Evolutionary conservation across 768 basidiomycete species (phyloP), one percentile per base, ranked within the genome.

Genomic region (Tulasnella sp.): DNA sequence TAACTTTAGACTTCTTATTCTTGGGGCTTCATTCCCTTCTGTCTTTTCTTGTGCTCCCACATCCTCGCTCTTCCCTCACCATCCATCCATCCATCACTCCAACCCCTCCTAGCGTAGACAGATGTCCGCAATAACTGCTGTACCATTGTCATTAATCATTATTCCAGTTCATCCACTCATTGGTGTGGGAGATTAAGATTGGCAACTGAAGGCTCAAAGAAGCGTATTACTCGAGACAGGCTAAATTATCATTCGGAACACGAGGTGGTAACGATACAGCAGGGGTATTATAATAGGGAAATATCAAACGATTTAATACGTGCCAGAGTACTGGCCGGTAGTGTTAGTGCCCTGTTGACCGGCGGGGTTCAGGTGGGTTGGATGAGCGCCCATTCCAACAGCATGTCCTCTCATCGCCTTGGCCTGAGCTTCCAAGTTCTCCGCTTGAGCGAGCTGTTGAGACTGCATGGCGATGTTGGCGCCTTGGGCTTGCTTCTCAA

Each of bases 401-500:
- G 73, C 73, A 9, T 38, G 31, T 15, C 73, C 73, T 22, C 73
- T 34, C 31, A 38, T 38, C 36, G 42, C 25, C 34, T 22, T 49
- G 12, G 73, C 73, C 36, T 74, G 52, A 6, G 73, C 73, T 40
- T 76, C 75, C 22, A 76, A 54, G 14, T 42, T 29, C 45, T 76
- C 67, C 38, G 75, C 75, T 19, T 68, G 22, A n/a, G 31, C 34
- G 15, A 76, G 3, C 39, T 76, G 22, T 70, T 39, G 37, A 29
- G 67, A 31, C n/a, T 76, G 75, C 17, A 38, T 36, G 19, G 36
- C 36, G 38, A 76, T 40, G 39, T 36, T 34, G 22, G 67, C 69
- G 2, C 34, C 75, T 42, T 76, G 68, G 11, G 67, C 75, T 38
- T 76, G 38, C 75, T 76, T 76, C 42, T 40, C 75, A 15, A 76